Percentiles rank a stretch among this genome's conserved stretches.
Conservation (phyloP, 2,329 filamentous ascomycete species). For the Fusarium torreyae region DNA sequence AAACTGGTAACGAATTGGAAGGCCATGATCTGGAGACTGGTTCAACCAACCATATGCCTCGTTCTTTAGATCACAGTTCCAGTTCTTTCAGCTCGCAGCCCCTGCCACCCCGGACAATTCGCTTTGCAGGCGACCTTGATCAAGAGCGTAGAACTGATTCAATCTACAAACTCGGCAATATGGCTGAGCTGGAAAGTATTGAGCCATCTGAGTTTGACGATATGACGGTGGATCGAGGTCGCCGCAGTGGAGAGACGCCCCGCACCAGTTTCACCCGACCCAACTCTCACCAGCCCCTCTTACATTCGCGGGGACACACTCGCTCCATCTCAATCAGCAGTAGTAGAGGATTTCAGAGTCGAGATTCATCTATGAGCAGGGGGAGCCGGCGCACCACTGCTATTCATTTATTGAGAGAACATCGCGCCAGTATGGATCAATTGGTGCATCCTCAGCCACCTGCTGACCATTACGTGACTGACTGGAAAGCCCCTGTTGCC, state of each 20-base stretch:
- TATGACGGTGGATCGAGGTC: background rate
- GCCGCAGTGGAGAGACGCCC: background rate
- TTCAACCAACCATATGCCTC: background rate
- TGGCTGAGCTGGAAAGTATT: background rate
- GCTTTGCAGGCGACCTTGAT: constrained; percentile 49
- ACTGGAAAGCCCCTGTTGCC: constrained; percentile 59
- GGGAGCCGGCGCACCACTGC: background rate
- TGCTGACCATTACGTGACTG: background rate
- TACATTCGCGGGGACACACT: background rate
- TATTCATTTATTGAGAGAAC: background rate
- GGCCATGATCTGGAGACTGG: constrained; percentile 61
- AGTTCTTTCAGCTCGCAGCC: background rate
- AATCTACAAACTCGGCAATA: constrained; percentile 2
- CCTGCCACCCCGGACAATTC: constrained; percentile 45
- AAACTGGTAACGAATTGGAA: constrained; percentile 78
- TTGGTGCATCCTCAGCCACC: background rate
- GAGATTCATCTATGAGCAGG: background rate
- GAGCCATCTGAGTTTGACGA: background rate
- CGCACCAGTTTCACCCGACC: background rate
- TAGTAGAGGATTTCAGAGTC: background rate
- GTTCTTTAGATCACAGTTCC: background rate
- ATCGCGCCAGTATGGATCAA: background rate
- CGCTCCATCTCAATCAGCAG: background rate
- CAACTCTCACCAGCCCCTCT: background rate
- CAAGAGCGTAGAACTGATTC: constrained; percentile 11